A percentile compares a stretch with the other conserved stretches of the same genome.
These are phyloP conservation scores for Smallanthus sonchifolius DNA, from an alignment of 129 eudicot genomes.

Conservation along the genomic window DNA sequence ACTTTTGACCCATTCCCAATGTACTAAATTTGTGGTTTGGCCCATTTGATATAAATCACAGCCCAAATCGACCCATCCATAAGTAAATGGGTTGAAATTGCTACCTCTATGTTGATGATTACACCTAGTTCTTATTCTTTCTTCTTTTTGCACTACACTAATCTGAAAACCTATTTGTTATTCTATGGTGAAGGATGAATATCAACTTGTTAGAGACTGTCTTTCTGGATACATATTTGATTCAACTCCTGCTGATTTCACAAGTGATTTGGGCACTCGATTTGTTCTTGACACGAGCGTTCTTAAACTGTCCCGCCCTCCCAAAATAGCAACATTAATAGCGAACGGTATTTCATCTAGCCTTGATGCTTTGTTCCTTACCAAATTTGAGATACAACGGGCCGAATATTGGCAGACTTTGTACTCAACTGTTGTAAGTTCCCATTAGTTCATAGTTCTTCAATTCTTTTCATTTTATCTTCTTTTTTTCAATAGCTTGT, in stretches of 20 bases:
- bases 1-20: background rate
- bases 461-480: background rate
- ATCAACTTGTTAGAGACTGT: conserved; percentile 64
- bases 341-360: conserved; percentile 59
- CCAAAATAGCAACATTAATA: conserved; percentile 60
- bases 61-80: background rate
- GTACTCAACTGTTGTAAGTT: conserved; percentile 69
- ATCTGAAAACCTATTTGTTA: conserved; percentile 10
- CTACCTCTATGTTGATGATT: background rate
- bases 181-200: conserved; percentile 49
- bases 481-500: background rate
- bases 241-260: conserved; percentile 83
- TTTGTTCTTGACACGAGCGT: conserved; percentile 69
- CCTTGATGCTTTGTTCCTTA: conserved; percentile 72
- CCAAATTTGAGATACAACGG: conserved; percentile 73
- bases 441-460: background rate
- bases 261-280: conserved; percentile 81
- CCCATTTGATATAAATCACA: background rate
- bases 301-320: conserved; percentile 67
- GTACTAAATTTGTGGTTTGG: background rate
- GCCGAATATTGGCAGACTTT: conserved; percentile 98
- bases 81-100: background rate
- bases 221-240: conserved; percentile 81
- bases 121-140: background rate
- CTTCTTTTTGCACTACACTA: background rate